Evolutionary conservation across 208 protist species (phyloP).

Genomic region (Leishmania arabica): DNA sequence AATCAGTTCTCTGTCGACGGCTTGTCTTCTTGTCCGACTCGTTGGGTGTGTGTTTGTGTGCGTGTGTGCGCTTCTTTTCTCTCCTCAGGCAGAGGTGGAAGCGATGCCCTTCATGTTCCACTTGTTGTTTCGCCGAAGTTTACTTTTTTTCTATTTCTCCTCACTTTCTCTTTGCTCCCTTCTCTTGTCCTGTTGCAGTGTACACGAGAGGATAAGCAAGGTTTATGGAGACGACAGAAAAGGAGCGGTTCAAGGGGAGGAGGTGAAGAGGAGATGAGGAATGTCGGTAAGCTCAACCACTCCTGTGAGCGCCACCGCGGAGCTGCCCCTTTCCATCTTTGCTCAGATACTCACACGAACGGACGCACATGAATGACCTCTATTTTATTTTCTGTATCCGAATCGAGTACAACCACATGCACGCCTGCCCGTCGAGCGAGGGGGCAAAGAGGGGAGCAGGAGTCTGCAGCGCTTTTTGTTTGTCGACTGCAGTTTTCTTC

Average conservation of each 20-base stretch:
- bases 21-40: not conserved
- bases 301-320: not conserved
- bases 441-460: not conserved
- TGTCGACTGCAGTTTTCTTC: not conserved
- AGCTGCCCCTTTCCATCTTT: not conserved
- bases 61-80: too few relatives aligned
- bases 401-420: not conserved
- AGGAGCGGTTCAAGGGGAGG: not conserved
- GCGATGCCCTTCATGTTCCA: not conserved
- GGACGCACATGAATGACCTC: not conserved
- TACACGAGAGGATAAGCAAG: not conserved
- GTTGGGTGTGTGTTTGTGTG: not conserved
- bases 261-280: not conserved
- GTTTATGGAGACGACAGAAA: not conserved
- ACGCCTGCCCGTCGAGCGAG: not conserved
- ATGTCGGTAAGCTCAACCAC: not conserved
- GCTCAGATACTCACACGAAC: not conserved
- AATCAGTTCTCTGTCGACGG: not conserved
- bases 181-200: not conserved
- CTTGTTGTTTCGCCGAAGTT: not conserved
- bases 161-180: not conserved
- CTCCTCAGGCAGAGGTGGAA: not conserved
- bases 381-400: not conserved
- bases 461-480: not conserved
- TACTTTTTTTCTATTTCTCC: not conserved